phyloP scores from a whole-genome alignment of 495 filamentous ascomycete species.

The Letharia lupina region DNA sequence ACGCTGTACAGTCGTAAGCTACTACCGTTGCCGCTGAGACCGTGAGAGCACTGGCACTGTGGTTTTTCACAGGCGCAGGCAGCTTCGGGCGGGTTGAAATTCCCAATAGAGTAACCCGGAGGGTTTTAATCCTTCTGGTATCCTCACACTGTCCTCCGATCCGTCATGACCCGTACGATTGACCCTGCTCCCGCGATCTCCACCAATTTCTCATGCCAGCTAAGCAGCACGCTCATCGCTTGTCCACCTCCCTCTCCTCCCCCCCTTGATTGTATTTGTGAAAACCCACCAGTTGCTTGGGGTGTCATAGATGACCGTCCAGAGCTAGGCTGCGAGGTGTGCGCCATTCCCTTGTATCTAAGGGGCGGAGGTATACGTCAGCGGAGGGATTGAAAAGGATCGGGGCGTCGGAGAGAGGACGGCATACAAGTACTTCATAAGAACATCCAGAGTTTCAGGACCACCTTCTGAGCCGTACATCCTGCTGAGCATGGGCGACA shows the following conservation, averaged over 20 bases:
- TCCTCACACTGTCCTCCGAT: conserved; percentile 73
- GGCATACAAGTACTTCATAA: conserved; percentile 70
- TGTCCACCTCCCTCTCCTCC: conserved; percentile 66
- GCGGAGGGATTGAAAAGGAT: background rate
- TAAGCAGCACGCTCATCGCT: conserved; percentile 86
- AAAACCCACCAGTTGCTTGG: conserved; percentile 73
- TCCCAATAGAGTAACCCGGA: background rate
- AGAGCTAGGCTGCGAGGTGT: conserved; percentile 33
- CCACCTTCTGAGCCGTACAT: conserved; percentile 66
- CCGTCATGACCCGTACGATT: conserved; percentile 86
- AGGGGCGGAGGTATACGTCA: conserved; percentile 36
- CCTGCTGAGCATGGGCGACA: conserved; percentile 71
- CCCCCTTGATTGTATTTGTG: conserved; percentile 64
- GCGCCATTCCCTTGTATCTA: conserved; percentile 69
- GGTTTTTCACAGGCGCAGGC: background rate
- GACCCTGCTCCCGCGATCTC: conserved; percentile 80
- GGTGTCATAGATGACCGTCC: conserved; percentile 52
- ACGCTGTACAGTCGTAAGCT: background rate
- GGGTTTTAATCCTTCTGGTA: background rate
- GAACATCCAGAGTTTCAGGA: conserved; percentile 59
- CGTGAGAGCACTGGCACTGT: background rate
- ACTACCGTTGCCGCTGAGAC: background rate
- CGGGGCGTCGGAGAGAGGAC: conserved; percentile 8
- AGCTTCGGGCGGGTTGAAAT: background rate
- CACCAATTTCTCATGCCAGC: conserved; percentile 93